These are phyloP conservation scores for Telopea speciosissima DNA, from an alignment of 177 flowering plant species.

Conservation along the genomic window DNA sequence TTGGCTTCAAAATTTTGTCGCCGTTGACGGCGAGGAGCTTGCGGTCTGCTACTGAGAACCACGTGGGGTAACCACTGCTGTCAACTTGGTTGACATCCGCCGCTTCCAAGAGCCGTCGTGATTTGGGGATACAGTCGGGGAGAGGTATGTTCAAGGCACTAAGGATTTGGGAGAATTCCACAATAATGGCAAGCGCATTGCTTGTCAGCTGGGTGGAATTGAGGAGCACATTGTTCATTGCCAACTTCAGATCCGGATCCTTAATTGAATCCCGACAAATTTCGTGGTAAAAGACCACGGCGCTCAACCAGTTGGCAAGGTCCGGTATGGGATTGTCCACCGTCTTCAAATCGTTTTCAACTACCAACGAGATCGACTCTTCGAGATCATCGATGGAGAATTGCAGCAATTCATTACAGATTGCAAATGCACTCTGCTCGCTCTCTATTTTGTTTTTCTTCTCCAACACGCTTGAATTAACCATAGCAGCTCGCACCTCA, in stretches of 20 bases:
- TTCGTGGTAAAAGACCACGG: conserved; percentile 31
- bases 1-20: conserved; percentile 30
- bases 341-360: conserved; percentile 20
- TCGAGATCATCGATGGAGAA: conserved; percentile 35
- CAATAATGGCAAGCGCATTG: conserved; percentile 29
- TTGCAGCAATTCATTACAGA: conserved; percentile 33
- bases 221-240: conserved; percentile 16
- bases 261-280: conserved; percentile 37
- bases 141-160: conserved; percentile 9
- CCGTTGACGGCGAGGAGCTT: conserved; percentile 28
- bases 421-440: too few species aligned
- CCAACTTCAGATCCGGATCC: conserved; percentile 16
- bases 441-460: too few species aligned
- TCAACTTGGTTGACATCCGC: neutral
- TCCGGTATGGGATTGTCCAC: conserved; percentile 14
- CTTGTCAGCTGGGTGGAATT: conserved; percentile 26
- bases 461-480: neutral
- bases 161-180: conserved; percentile 15
- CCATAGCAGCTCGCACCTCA: conserved; percentile 11
- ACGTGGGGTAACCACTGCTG: conserved; percentile 28
- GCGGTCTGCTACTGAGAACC: conserved; percentile 43
- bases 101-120: conserved; percentile 12
- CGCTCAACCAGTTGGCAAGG: conserved; percentile 25
- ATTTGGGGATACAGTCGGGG: neutral
- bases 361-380: conserved; percentile 24